Conservation (phyloP, 495 filamentous ascomycete species). For the Neurospora sp. region DNA sequence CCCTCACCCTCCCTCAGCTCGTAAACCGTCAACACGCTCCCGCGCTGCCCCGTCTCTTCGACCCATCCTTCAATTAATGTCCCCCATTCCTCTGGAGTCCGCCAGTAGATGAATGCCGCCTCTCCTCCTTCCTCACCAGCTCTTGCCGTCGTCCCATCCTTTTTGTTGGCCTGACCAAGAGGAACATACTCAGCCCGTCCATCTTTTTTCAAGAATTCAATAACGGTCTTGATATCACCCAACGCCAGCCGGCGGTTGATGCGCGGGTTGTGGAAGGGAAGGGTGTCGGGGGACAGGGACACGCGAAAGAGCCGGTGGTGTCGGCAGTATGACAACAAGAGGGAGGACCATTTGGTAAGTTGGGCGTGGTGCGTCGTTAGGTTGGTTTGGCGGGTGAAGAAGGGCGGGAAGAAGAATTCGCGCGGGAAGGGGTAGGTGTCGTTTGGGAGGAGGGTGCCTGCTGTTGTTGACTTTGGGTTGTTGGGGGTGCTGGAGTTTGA, state of each 20-base stretch:
- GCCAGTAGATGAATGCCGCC: conserved; percentile 37
- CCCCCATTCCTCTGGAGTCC: conserved; percentile 41
- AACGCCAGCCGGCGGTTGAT: conserved; percentile 47
- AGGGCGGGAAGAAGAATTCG: conserved; percentile 58
- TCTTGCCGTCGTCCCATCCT: conserved; percentile 43
- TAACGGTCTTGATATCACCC: conserved; percentile 52
- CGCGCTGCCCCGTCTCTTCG: conserved; percentile 37
- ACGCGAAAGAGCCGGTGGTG: conserved; percentile 65
- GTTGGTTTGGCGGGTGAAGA: conserved; percentile 76
- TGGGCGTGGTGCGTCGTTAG: conserved; percentile 63
- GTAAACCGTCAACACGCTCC: conserved; percentile 38
- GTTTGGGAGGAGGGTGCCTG: neutral
- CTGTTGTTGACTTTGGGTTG: neutral
- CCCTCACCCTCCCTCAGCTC: conserved; percentile 37
- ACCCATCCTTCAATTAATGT: conserved; percentile 35
- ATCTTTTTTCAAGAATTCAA: conserved; percentile 63
- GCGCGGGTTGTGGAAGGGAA: conserved; percentile 42
- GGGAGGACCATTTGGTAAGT: conserved; percentile 70
- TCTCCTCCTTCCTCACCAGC: neutral
- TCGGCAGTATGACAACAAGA: conserved; percentile 77
- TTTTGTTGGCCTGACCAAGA: conserved; percentile 36
- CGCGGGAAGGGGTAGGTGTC: conserved; percentile 35
- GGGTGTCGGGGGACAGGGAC: conserved; percentile 48
- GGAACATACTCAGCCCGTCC: conserved; percentile 60
- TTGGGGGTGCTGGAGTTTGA: neutral